A percentile compares a stretch with the other conserved stretches of the same genome.
phyloP scores from a whole-genome alignment of 1,139 yeast genomes.

The Pichiaceae sp. region DNA sequence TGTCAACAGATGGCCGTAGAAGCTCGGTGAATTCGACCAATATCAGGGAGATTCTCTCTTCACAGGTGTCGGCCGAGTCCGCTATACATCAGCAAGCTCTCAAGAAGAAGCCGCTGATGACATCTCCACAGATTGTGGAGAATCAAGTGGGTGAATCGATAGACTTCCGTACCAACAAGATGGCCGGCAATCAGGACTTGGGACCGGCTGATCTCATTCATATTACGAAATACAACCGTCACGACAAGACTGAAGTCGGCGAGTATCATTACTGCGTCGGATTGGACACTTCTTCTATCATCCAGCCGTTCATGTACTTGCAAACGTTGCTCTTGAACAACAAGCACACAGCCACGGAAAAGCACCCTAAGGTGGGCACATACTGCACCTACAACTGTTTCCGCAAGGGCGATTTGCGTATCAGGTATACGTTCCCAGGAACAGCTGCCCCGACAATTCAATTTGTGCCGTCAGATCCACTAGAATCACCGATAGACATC shows the following conservation, averaged over 20 bases:
- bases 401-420: constrained; percentile 36
- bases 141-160: constrained; percentile 23
- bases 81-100: background rate
- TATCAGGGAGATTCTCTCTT: constrained; percentile 1
- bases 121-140: constrained; percentile 23
- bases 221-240: constrained; percentile 35
- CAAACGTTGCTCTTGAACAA: constrained; percentile 45
- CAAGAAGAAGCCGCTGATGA: constrained; percentile 13
- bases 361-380: constrained; percentile 31
- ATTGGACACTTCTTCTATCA: constrained; percentile 48
- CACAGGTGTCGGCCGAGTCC: background rate
- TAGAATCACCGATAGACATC: constrained; percentile 13
- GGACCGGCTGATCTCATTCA: constrained; percentile 94
- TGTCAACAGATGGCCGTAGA: background rate
- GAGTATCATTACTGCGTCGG: constrained; percentile 67
- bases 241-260: constrained; percentile 32
- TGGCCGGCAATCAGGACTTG: constrained; percentile 31
- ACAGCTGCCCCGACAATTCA: constrained; percentile 20
- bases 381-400: constrained; percentile 45
- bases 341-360: constrained; percentile 14
- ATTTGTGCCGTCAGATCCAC: constrained; percentile 18
- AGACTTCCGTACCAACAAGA: constrained; percentile 18
- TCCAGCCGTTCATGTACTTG: constrained; percentile 62
- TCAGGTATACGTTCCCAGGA: constrained; percentile 28
- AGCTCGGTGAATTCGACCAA: constrained; percentile 1